phyloP scores from a whole-genome alignment of 306 rosid species.

The Malus fusca region DNA sequence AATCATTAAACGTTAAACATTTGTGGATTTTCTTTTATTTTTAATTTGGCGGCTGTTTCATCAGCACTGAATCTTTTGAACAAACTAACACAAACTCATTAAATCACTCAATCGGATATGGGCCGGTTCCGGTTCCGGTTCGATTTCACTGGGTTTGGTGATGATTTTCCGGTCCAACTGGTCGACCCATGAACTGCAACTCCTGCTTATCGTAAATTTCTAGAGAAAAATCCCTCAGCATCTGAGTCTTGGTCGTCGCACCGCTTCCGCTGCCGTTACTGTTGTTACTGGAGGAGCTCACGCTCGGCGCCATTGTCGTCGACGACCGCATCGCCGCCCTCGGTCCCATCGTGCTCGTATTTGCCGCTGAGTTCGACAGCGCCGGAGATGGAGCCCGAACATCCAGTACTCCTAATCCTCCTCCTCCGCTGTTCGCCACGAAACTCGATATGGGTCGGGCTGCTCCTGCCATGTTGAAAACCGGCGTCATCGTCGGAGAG shows the following conservation, averaged over 20 bases:
- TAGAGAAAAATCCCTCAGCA: conserved; percentile 36
- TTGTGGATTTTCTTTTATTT: background rate
- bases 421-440: background rate
- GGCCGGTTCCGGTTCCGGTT: background rate
- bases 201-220: conserved; percentile 41
- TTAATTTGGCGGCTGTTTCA: background rate
- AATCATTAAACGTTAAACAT: too few species aligned
- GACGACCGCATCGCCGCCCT: conserved; percentile 28
- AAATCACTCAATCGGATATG: background rate
- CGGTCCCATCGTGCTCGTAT: conserved; percentile 43
- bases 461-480: conserved; percentile 36
- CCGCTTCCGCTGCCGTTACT: background rate
- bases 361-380: conserved; percentile 29
- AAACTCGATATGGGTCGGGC: conserved; percentile 36
- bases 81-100: background rate
- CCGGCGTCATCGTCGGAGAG: conserved; percentile 37
- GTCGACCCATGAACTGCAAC: conserved; percentile 32
- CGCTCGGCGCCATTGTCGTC: conserved; percentile 52
- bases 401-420: background rate
- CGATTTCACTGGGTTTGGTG: conserved; percentile 7
- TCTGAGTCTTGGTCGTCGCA: conserved; percentile 18
- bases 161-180: background rate
- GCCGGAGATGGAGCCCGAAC: background rate
- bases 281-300: conserved; percentile 21
- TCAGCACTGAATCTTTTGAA: background rate